Percentiles rank a stretch among this genome's conserved stretches.
These are phyloP conservation scores for Selaginella moellendorffii DNA, from an alignment of 75 land plant genomes.

Conservation along the genomic window DNA sequence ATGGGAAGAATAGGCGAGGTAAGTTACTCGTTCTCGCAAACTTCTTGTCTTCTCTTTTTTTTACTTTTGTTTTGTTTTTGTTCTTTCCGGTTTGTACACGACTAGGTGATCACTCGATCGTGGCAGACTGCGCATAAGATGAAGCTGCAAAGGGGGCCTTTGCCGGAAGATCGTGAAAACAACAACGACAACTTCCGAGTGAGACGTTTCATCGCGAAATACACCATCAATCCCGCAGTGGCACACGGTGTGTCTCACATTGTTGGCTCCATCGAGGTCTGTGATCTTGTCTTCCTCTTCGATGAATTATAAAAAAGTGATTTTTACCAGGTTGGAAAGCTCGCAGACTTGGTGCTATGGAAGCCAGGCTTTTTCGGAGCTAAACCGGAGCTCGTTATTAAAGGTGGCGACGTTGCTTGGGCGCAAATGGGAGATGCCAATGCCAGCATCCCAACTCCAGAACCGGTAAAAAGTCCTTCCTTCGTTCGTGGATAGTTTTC, in stretches of 20 bases:
- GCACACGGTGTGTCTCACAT: constrained; percentile 66
- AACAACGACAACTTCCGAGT: constrained; percentile 77
- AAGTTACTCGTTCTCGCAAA: not conserved
- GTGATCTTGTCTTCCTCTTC: not conserved
- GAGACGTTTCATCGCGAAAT: constrained; percentile 76
- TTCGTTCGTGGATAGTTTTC: not conserved
- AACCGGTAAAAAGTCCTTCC: constrained; percentile 54
- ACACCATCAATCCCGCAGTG: constrained; percentile 95
- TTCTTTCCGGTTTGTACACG: not conserved
- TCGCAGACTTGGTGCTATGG: constrained; percentile 94
- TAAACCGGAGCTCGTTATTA: constrained; percentile 89
- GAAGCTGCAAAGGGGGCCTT: constrained; percentile 58
- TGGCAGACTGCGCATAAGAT: constrained; percentile 99
- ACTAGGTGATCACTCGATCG: constrained; percentile 72
- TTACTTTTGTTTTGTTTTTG: not conserved
- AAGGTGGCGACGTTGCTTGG: constrained; percentile 90
- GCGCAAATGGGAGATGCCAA: constrained; percentile 99
- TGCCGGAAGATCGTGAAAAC: constrained; percentile 27
- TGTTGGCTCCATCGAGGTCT: constrained; percentile 87
- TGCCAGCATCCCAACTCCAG: constrained; percentile 94
- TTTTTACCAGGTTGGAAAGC: constrained; percentile 58
- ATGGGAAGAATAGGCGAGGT: constrained; percentile 99
- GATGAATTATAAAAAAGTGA: not conserved
- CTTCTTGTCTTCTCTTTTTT: too few species aligned
- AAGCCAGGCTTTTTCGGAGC: constrained; percentile 83